Percentiles rank a stretch among this genome's conserved stretches.
phyloP scores from a whole-genome alignment of 31 red algal species.

The Odonthalia washingtoniensis region DNA sequence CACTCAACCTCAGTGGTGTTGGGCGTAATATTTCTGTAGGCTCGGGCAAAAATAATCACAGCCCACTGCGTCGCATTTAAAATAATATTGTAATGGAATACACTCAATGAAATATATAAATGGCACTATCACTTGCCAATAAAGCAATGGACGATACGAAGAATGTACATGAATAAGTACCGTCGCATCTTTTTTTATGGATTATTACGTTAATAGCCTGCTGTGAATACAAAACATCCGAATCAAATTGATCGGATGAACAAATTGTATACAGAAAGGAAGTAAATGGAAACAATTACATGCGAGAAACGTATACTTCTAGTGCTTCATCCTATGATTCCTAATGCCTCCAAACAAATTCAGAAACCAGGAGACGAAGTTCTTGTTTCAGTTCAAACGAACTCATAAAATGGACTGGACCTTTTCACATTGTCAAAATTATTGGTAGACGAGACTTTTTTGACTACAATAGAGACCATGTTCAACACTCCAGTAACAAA shows the following conservation, averaged over 20 bases:
- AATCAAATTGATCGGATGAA: background rate
- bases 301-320: background rate
- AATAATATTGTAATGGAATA: background rate
- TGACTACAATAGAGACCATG: no score
- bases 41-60: background rate
- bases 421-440: background rate
- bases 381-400: no score
- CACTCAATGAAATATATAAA: background rate
- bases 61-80: background rate
- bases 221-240: background rate
- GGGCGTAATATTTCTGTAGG: background rate
- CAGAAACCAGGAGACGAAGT: no score
- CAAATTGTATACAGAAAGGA: constrained; percentile 5
- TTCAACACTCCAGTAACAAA: no score
- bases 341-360: background rate
- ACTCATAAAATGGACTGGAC: no score
- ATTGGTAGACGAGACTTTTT: no score
- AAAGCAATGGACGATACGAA: constrained; percentile 2
- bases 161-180: background rate
- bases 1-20: no score
- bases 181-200: background rate
- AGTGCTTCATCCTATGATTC: background rate
- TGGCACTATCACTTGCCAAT: background rate
- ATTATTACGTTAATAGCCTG: background rate
- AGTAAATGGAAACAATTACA: background rate